A percentile compares a stretch with the other conserved stretches of the same genome.
These are phyloP conservation scores for Gentiana dahurica DNA, from an alignment of 257 asterid genomes.

Conservation along the genomic window DNA sequence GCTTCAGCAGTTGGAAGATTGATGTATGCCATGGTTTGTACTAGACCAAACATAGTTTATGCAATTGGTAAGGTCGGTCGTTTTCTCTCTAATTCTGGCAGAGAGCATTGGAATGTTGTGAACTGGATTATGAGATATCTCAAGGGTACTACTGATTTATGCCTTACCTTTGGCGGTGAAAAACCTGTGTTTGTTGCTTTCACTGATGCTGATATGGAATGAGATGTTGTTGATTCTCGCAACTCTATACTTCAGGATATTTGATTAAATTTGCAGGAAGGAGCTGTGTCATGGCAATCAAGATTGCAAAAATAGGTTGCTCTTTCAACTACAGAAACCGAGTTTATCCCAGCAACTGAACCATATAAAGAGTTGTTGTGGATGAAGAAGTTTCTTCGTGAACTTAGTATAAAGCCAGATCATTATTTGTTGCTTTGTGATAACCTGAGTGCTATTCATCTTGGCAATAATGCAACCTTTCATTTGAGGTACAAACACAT, in stretches of 20 bases:
- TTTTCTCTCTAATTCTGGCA: too few relatives aligned
- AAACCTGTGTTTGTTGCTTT: too few relatives aligned
- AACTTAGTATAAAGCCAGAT: not conserved
- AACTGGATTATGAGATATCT: too few relatives aligned
- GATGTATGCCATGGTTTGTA: too few relatives aligned
- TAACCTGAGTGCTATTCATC: constrained; percentile 4
- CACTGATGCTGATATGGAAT: too few relatives aligned
- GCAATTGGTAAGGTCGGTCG: too few relatives aligned
- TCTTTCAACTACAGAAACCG: not conserved
- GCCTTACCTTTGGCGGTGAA: too few relatives aligned
- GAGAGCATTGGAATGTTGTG: too few relatives aligned
- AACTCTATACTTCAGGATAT: not conserved
- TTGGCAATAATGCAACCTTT: constrained; percentile 1
- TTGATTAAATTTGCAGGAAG: constrained; percentile 2
- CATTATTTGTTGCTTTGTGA: not conserved
- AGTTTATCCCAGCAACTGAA: not conserved
- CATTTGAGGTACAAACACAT: constrained; percentile 1
- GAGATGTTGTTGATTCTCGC: not conserved
- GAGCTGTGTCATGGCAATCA: not conserved
- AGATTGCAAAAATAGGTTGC: not conserved
- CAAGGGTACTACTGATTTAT: too few relatives aligned
- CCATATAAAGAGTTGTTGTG: not conserved
- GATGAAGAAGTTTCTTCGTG: not conserved
- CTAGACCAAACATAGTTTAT: too few relatives aligned
- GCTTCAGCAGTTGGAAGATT: too few relatives aligned